phyloP scores from a whole-genome alignment of 495 filamentous ascomycete genomes.

The Penicillium antarcticum region DNA sequence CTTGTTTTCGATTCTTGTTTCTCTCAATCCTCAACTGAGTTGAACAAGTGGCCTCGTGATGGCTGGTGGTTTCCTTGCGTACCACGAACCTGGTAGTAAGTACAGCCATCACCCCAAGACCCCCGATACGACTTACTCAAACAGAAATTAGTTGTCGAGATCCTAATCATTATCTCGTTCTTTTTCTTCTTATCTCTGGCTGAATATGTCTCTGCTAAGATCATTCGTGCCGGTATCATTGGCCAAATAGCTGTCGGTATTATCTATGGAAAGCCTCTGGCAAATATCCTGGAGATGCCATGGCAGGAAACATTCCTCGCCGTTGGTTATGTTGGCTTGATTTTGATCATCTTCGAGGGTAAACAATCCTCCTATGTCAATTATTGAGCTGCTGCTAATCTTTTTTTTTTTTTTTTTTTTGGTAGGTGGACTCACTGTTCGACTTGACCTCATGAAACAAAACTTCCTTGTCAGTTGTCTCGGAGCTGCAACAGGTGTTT shows the following conservation, averaged over 20 bases:
- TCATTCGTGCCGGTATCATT: slow-evolving; percentile 31
- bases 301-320: slow-evolving; percentile 34
- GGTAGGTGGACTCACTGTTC: slow-evolving; percentile 28
- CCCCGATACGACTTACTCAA: not conserved
- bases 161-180: slow-evolving; percentile 32
- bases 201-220: slow-evolving; percentile 28
- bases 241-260: slow-evolving; percentile 35
- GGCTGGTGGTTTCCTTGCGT: slow-evolving; percentile 31
- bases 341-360: slow-evolving; percentile 38
- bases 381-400: not conserved
- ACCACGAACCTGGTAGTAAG: slow-evolving; percentile 33
- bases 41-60: slow-evolving; percentile 3
- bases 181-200: slow-evolving; percentile 34
- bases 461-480: slow-evolving; percentile 30
- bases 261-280: slow-evolving; percentile 32
- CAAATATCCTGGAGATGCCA: slow-evolving; percentile 26
- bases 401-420: slow-evolving; percentile 16
- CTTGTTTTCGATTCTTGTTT: too few species aligned
- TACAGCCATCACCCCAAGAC: not conserved
- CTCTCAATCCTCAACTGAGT: too few species aligned
- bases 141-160: slow-evolving; percentile 21
- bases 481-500: slow-evolving; percentile 29
- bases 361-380: not conserved
- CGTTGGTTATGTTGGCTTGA: slow-evolving; percentile 35
- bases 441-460: slow-evolving; percentile 31